Conservation (phyloP, 345 rosid genomes). For the Tarenaya hassleriana region DNA sequence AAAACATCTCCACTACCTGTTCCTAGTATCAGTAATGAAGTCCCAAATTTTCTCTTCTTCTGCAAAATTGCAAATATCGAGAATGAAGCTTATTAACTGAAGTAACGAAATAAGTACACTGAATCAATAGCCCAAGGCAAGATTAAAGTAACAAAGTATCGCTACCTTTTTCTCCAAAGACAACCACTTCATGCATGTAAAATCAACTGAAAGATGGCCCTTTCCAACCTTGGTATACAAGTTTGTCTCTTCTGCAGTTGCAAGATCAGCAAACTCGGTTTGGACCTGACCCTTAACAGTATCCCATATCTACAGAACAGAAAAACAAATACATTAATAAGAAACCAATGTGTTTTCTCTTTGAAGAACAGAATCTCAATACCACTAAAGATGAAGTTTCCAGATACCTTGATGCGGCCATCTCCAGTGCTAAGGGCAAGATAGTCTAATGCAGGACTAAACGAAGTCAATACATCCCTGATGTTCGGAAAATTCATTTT, state of each 20-base stretch:
- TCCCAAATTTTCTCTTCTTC: slow-evolving; percentile 72
- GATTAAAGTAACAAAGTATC: background rate
- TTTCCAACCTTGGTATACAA: slow-evolving; percentile 37
- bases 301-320: slow-evolving; percentile 56
- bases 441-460: slow-evolving; percentile 69
- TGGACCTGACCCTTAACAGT: slow-evolving; percentile 63
- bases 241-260: slow-evolving; percentile 35
- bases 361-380: background rate
- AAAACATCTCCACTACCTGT: slow-evolving; percentile 88
- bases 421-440: slow-evolving; percentile 78
- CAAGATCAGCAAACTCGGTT: slow-evolving; percentile 72
- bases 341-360: slow-evolving; percentile 1
- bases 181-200: slow-evolving; percentile 81
- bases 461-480: slow-evolving; percentile 67
- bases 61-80: slow-evolving; percentile 45
- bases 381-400: background rate
- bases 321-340: slow-evolving; percentile 1
- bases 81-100: background rate
- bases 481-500: slow-evolving; percentile 60
- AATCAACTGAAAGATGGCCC: slow-evolving; percentile 69
- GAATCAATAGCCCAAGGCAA: background rate
- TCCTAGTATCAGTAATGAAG: slow-evolving; percentile 64
- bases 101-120: background rate
- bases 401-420: slow-evolving; percentile 70
- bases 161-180: slow-evolving; percentile 53